Evolutionary conservation across 177 flowering plant genomes (phyloP).

Genomic region (Tripterygium wilfordii): DNA sequence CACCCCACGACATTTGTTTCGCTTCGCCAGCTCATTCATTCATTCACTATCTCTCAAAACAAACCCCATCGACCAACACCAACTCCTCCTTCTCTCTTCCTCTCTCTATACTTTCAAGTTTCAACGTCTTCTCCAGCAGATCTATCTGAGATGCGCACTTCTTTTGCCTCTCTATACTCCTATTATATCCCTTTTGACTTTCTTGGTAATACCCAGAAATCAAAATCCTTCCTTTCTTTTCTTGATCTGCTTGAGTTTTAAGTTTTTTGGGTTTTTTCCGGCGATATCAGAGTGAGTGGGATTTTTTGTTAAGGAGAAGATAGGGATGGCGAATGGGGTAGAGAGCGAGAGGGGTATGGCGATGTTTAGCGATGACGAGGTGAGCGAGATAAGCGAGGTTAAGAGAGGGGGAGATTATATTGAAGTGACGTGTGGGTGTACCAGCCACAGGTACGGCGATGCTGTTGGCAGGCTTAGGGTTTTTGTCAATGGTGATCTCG

Average conservation of each 20-base stretch:
- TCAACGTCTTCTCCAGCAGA: too few species aligned
- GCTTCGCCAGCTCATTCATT: slow-evolving; percentile 23
- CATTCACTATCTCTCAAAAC: neutral
- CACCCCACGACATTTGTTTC: slow-evolving; percentile 17
- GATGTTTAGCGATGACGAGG: slow-evolving; percentile 45
- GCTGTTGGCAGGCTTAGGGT: slow-evolving; percentile 70
- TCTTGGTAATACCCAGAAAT: slow-evolving; percentile 10
- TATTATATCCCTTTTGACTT: neutral
- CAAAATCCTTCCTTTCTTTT: slow-evolving; percentile 1
- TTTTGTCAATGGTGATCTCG: slow-evolving; percentile 46
- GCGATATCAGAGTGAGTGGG: too few species aligned
- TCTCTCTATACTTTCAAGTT: too few species aligned
- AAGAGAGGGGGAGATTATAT: slow-evolving; percentile 32
- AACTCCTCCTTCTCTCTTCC: too few species aligned
- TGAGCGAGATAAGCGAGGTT: slow-evolving; percentile 45
- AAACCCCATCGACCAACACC: too few species aligned
- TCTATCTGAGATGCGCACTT: slow-evolving; percentile 32
- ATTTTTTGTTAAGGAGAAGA: too few species aligned
- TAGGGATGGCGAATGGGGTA: slow-evolving; percentile 27
- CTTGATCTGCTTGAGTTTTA: neutral
- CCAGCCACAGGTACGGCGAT: slow-evolving; percentile 60
- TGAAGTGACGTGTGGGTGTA: slow-evolving; percentile 65
- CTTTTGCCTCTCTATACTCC: too few species aligned
- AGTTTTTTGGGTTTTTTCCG: too few species aligned
- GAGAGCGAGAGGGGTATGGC: too few species aligned